Conservation (phyloP, 352 stramenopile genomes). For the Elongisporangium undulatum region DNA sequence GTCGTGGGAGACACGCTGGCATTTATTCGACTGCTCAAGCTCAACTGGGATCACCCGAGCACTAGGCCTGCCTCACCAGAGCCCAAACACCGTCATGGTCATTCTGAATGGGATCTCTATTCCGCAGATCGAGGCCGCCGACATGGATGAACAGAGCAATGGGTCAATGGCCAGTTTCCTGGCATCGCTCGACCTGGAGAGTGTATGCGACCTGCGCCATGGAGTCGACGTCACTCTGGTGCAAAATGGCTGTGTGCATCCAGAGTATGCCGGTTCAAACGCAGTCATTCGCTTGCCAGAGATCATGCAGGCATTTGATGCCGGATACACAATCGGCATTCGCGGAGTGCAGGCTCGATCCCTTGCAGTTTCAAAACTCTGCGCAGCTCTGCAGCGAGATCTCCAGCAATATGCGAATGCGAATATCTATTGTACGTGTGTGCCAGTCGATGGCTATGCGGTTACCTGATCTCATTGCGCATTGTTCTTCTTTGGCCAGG, state of each 20-base stretch:
- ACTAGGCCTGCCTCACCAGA: background rate
- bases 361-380: conserved; percentile 7
- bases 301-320: conserved; percentile 10
- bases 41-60: background rate
- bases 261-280: conserved; percentile 4
- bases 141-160: background rate
- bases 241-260: conserved; percentile 12
- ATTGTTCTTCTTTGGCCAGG: conserved; percentile 10
- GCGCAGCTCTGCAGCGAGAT: conserved; percentile 14
- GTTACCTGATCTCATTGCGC: background rate
- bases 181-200: conserved; percentile 4
- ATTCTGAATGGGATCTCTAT: conserved; percentile 14
- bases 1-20: background rate
- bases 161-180: background rate
- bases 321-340: conserved; percentile 25
- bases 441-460: background rate
- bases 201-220: conserved; percentile 11
- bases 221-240: conserved; percentile 25
- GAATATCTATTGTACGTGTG: conserved; percentile 27
- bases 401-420: conserved; percentile 29
- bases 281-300: conserved; percentile 4
- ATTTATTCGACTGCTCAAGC: background rate
- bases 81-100: background rate
- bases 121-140: conserved; percentile 8
- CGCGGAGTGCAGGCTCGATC: conserved; percentile 23